phyloP scores from a whole-genome alignment of 225 moss, liverwort and hornwort genomes.

The Physcomitrium patens region DNA sequence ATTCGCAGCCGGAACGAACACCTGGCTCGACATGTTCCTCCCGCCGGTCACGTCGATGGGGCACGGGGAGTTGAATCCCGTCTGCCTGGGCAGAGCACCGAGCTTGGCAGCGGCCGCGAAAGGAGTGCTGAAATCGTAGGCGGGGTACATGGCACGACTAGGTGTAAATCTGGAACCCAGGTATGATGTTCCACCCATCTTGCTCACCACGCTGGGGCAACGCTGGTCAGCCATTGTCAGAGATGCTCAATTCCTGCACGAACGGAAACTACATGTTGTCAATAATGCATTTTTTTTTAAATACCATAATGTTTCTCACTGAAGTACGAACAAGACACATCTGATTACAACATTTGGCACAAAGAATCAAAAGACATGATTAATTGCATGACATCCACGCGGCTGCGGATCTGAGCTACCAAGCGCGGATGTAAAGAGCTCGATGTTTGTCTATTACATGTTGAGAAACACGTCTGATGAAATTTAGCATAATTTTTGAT shows the following conservation, averaged over 20 bases:
- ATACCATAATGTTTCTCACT: too few relatives aligned
- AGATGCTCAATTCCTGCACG: background rate
- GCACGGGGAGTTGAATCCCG: conserved; percentile 46
- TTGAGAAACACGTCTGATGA: too few relatives aligned
- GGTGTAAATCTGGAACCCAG: conserved; percentile 47
- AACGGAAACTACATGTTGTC: background rate
- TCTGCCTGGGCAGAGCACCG: conserved; percentile 22
- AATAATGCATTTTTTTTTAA: too few relatives aligned
- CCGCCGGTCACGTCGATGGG: conserved; percentile 50
- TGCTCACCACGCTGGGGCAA: conserved; percentile 44
- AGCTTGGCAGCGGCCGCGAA: background rate
- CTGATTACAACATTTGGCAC: background rate
- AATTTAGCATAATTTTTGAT: too few relatives aligned
- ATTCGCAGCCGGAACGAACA: conserved; percentile 45
- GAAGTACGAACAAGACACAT: too few relatives aligned
- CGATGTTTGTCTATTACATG: too few relatives aligned
- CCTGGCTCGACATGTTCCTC: conserved; percentile 15
- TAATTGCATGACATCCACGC: background rate
- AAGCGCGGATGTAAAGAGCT: too few relatives aligned
- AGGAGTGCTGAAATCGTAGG: conserved; percentile 21
- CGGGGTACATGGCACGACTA: conserved; percentile 21
- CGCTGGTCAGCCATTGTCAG: conserved; percentile 43
- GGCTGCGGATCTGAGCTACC: too few relatives aligned
- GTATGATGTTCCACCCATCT: conserved; percentile 47
- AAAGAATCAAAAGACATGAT: background rate